Evolutionary conservation across 208 protist genomes (phyloP).

Genomic region (Kentomonas sorsogonicus): DNA sequence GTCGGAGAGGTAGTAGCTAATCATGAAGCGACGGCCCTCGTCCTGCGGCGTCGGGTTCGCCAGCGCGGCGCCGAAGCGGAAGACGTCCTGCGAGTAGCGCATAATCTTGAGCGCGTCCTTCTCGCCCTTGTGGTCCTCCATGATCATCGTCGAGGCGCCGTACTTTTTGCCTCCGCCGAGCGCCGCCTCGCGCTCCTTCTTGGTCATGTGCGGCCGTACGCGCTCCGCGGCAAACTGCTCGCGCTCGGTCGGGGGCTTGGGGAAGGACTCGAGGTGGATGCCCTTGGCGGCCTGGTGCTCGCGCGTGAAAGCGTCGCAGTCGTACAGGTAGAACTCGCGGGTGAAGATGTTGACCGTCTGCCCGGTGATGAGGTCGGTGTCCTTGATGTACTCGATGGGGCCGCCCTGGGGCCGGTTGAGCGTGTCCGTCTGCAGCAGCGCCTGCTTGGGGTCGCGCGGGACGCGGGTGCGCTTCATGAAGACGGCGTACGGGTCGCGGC

Average conservation of each 20-base stretch:
- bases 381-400: slow-evolving; percentile 42
- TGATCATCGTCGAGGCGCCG: slow-evolving; percentile 71
- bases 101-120: slow-evolving; percentile 84
- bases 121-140: slow-evolving; percentile 35
- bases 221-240: slow-evolving; percentile 28
- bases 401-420: slow-evolving; percentile 46
- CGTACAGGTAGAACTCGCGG: slow-evolving; percentile 86
- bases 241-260: slow-evolving; percentile 28
- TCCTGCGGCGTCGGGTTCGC: slow-evolving; percentile 50
- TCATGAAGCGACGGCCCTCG: slow-evolving; percentile 70
- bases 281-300: slow-evolving; percentile 70
- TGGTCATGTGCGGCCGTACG: slow-evolving; percentile 17
- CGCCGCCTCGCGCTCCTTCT: slow-evolving; percentile 4
- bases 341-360: slow-evolving; percentile 72
- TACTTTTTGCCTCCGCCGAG: slow-evolving; percentile 14
- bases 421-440: slow-evolving; percentile 57
- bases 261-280: slow-evolving; percentile 25
- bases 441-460: slow-evolving; percentile 49
- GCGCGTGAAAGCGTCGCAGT: slow-evolving; percentile 91
- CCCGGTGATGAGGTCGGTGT: slow-evolving; percentile 83
- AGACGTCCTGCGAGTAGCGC: slow-evolving; percentile 80
- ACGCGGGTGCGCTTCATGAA: slow-evolving; percentile 88
- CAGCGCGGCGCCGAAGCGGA: slow-evolving; percentile 84
- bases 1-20: slow-evolving; percentile 94
- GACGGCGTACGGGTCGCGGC: slow-evolving; percentile 89